Conservation (phyloP, 257 asterid genomes). For the Lithospermum erythrorhizon region DNA sequence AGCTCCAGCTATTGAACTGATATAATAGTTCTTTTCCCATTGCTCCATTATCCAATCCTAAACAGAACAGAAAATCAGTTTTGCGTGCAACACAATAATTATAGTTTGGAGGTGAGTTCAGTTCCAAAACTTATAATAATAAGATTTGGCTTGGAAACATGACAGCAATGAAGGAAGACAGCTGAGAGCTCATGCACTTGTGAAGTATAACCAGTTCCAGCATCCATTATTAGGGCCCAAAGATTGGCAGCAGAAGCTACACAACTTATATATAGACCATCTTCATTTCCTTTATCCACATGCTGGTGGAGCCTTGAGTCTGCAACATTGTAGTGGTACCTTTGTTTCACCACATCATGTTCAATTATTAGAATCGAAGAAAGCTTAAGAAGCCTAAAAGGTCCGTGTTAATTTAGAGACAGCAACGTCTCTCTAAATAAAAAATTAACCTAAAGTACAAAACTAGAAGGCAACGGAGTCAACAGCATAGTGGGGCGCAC, state of each 20-base stretch:
- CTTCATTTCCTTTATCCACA: constrained; percentile 4
- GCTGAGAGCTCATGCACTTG: constrained; percentile 48
- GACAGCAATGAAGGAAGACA: constrained; percentile 48
- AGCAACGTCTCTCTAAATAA: too few species aligned
- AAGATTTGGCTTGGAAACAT: neutral
- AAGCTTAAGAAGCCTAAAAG: too few species aligned
- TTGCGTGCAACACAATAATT: neutral
- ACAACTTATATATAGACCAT: neutral
- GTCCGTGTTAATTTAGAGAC: too few species aligned
- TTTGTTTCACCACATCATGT: constrained; percentile 6
- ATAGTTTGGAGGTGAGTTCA: neutral
- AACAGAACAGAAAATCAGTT: constrained; percentile 2
- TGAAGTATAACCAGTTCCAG: constrained; percentile 30
- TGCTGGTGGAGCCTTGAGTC: neutral
- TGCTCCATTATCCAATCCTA: constrained; percentile 73
- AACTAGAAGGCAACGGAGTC: too few species aligned
- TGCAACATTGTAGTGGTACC: constrained; percentile 1
- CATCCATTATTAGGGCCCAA: constrained; percentile 6
- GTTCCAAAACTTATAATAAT: neutral
- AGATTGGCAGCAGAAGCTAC: constrained; percentile 1
- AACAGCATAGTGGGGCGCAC: too few species aligned
- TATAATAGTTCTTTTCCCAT: constrained; percentile 60
- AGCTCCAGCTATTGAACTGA: constrained; percentile 62
- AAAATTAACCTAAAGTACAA: too few species aligned
- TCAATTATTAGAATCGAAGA: neutral